Conservation (phyloP, 129 eudicot genomes). For the Helianthus tuberosus region DNA sequence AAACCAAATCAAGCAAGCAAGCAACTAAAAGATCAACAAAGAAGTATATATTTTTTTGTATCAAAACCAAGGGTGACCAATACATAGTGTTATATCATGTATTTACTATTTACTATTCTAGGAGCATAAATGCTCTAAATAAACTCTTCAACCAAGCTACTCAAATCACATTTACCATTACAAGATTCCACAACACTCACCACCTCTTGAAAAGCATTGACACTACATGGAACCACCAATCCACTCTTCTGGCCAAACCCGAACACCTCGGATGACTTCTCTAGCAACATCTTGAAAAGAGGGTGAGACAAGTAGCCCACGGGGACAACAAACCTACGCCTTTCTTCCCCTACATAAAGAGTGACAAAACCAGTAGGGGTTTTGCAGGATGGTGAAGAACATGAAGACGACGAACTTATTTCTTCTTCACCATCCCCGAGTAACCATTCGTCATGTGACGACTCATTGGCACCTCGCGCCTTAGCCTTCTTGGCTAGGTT, state of each 20-base stretch:
- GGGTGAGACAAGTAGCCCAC: conserved; percentile 75
- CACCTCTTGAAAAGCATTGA: conserved; percentile 65
- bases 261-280: conserved; percentile 74
- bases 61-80: conserved; percentile 17
- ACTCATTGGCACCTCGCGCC: conserved; percentile 17
- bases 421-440: conserved; percentile 33
- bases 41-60: not conserved
- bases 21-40: not conserved
- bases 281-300: conserved; percentile 78
- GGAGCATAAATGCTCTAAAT: conserved; percentile 26
- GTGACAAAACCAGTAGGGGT: conserved; percentile 69
- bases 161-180: conserved; percentile 71
- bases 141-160: conserved; percentile 72
- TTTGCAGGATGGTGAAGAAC: conserved; percentile 30
- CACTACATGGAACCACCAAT: conserved; percentile 80
- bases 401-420: conserved; percentile 3
- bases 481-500: conserved; percentile 70
- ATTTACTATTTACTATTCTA: conserved; percentile 18
- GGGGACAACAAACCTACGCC: conserved; percentile 52
- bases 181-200: conserved; percentile 66
- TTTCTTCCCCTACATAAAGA: conserved; percentile 72
- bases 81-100: conserved; percentile 17
- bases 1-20: not conserved
- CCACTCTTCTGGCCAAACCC: conserved; percentile 69
- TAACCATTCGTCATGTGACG: conserved; percentile 38